Evolutionary conservation across 1,139 yeast species (phyloP).

Genomic region (Sugiyamaella pinicola): DNA sequence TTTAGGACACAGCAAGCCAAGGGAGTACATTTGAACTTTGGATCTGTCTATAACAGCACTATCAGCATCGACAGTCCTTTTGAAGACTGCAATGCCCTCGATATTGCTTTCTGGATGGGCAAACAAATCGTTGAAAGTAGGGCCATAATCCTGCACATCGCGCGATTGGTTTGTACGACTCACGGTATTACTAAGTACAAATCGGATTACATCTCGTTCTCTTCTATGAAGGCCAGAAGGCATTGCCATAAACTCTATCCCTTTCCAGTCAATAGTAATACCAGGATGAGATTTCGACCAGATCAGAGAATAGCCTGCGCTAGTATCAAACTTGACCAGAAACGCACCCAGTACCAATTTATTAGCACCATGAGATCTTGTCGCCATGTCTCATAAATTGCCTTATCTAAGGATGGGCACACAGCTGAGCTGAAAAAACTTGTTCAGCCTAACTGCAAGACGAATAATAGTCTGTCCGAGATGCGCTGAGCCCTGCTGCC

Average conservation of each 20-base stretch:
- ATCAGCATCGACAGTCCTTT: constrained; percentile 37
- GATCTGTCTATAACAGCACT: constrained; percentile 25
- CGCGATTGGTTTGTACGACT: constrained; percentile 32
- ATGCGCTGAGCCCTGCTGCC: too few species aligned
- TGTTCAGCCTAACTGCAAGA: too few species aligned
- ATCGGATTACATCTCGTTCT: constrained; percentile 55
- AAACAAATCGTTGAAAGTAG: background rate
- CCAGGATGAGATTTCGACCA: constrained; percentile 49
- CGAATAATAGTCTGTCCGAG: too few species aligned
- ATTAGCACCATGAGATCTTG: background rate
- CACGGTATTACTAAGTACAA: constrained; percentile 43
- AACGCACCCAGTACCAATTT: constrained; percentile 48
- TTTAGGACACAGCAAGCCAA: constrained; percentile 37
- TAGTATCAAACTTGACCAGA: constrained; percentile 64
- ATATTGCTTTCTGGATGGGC: constrained; percentile 19
- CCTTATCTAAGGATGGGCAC: too few species aligned
- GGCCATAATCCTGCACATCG: background rate
- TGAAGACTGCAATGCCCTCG: constrained; percentile 55
- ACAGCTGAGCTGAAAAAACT: too few species aligned
- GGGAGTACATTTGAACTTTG: constrained; percentile 37
- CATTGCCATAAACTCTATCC: constrained; percentile 67
- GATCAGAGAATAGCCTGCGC: constrained; percentile 60
- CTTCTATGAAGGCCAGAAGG: constrained; percentile 85
- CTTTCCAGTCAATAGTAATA: constrained; percentile 27
- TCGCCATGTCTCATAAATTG: background rate